phyloP scores from a whole-genome alignment of 208 protist species.

The Crithidia acanthocephali region DNA sequence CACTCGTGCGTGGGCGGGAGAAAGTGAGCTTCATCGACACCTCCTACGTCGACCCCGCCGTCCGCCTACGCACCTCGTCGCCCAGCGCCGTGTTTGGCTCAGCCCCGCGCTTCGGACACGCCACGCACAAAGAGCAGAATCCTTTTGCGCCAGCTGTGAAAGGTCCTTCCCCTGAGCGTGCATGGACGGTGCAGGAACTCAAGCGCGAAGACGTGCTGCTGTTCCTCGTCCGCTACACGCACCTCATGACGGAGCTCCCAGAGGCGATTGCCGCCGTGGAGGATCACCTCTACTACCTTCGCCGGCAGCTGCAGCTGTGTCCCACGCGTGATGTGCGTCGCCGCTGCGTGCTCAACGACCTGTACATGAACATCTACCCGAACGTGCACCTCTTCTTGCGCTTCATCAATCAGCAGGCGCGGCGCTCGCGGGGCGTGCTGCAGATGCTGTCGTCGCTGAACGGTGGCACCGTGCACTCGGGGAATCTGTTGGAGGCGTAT shows the following conservation, averaged over 20 bases:
- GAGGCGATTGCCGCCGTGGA: constrained; percentile 49
- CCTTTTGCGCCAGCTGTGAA: constrained; percentile 42
- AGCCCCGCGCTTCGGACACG: constrained; percentile 13
- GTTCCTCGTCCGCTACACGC: constrained; percentile 42
- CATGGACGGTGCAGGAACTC: constrained; percentile 56
- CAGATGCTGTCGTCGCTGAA: constrained; percentile 47
- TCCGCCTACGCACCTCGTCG: not conserved
- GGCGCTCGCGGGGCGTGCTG: constrained; percentile 41
- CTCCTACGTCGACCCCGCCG: not conserved
- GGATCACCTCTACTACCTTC: constrained; percentile 56
- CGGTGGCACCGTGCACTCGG: constrained; percentile 52
- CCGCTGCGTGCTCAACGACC: constrained; percentile 66
- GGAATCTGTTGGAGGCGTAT: constrained; percentile 67
- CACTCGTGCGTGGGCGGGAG: not conserved
- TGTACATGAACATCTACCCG: constrained; percentile 80
- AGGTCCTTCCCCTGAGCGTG: constrained; percentile 16
- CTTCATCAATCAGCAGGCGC: constrained; percentile 56
- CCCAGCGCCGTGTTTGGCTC: constrained; percentile 34
- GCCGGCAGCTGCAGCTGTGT: constrained; percentile 48
- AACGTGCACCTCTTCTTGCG: constrained; percentile 61
- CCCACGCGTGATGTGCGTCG: constrained; percentile 48
- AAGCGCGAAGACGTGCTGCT: constrained; percentile 58
- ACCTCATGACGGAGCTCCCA: constrained; percentile 54
- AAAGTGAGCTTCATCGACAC: not conserved
- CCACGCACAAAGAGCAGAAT: constrained; percentile 41